Conservation (phyloP, 148 eudicot species). For the Persicaria maculosa region DNA sequence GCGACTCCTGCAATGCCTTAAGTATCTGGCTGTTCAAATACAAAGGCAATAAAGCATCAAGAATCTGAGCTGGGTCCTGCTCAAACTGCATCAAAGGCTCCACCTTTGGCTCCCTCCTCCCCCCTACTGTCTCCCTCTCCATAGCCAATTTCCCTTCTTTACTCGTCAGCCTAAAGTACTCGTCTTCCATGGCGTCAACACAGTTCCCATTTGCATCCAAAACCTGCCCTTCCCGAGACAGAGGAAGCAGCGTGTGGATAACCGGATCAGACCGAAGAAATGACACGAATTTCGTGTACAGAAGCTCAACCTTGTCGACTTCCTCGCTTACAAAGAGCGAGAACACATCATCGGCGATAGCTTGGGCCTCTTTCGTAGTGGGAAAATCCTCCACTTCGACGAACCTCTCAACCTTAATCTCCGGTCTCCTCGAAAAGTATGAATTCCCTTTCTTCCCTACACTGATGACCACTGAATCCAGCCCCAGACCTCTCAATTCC, state of each 20-base stretch:
- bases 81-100: conserved; percentile 36
- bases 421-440: conserved; percentile 34
- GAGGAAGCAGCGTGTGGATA: conserved; percentile 43
- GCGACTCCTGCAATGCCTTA: conserved; percentile 48
- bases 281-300: conserved; percentile 45
- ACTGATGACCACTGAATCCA: conserved; percentile 47
- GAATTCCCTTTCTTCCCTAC: conserved; percentile 77
- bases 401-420: conserved; percentile 37
- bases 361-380: conserved; percentile 24
- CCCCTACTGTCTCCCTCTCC: conserved; percentile 22
- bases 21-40: conserved; percentile 54
- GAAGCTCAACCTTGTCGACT: conserved; percentile 49
- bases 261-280: conserved; percentile 41
- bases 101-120: conserved; percentile 18
- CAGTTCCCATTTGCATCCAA: conserved; percentile 41
- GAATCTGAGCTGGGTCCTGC: conserved; percentile 46
- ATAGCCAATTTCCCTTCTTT: conserved; percentile 42
- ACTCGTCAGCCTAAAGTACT: conserved; percentile 43
- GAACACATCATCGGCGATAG: conserved; percentile 25
- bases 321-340: conserved; percentile 39
- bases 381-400: conserved; percentile 20
- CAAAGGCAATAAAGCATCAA: conserved; percentile 51
- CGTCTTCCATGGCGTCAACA: conserved; percentile 47
- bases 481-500: conserved; percentile 43
- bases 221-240: conserved; percentile 31